Evolutionary conservation across 148 eudicot species (phyloP).

Genomic region (Chenopodium formosanum): DNA sequence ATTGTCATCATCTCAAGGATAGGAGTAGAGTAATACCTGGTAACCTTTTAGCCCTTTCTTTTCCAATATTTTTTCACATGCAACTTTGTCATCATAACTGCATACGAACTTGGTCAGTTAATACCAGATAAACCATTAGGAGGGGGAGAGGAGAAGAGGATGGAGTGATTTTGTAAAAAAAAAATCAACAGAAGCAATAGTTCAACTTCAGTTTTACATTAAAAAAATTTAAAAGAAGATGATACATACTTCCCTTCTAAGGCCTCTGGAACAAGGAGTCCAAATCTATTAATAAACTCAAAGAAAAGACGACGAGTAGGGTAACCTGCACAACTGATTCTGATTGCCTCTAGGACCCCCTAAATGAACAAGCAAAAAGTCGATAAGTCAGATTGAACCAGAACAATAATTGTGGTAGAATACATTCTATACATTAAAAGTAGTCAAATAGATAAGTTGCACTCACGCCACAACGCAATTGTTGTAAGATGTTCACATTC

Average conservation of each 20-base stretch:
- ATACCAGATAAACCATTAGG: constrained; percentile 7
- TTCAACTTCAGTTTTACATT: neutral
- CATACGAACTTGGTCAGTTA: constrained; percentile 19
- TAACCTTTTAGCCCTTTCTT: constrained; percentile 80
- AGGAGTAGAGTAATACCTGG: constrained; percentile 55
- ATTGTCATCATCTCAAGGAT: constrained; percentile 14
- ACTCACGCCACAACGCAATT: constrained; percentile 99
- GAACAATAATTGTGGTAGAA: neutral
- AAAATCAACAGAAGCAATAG: neutral
- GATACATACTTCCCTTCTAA: constrained; percentile 62
- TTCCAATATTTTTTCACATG: constrained; percentile 77
- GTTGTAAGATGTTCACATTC: constrained; percentile 86
- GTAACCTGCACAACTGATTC: constrained; percentile 98
- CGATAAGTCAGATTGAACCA: constrained; percentile 2
- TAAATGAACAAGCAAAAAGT: constrained; percentile 29
- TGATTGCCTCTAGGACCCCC: constrained; percentile 99
- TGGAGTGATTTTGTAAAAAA: neutral
- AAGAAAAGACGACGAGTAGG: constrained; percentile 98
- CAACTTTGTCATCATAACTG: constrained; percentile 87
- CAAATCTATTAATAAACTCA: constrained; percentile 94
- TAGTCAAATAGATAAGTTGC: constrained; percentile 11
- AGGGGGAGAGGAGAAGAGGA: neutral
- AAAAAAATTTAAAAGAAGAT: constrained; percentile 1
- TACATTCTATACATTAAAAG: neutral
- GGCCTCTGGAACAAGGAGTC: constrained; percentile 82